A percentile compares a stretch with the other conserved stretches of the same genome.
phyloP scores from a whole-genome alignment of 768 basidiomycete species.

The Tylopilus sp. region DNA sequence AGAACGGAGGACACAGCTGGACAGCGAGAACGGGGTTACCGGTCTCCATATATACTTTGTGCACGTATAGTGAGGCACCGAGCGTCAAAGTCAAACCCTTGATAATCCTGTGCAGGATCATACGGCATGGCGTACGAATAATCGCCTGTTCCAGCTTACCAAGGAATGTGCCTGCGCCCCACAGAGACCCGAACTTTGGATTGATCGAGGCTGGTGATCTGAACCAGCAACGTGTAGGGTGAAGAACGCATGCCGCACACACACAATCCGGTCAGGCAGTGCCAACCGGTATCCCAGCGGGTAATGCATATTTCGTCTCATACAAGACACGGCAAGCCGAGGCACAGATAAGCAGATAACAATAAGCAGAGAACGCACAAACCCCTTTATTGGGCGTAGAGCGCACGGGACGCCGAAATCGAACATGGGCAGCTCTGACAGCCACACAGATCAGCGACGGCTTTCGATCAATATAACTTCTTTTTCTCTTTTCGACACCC shows the following conservation, averaged over 20 bases:
- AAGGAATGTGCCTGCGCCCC: neutral
- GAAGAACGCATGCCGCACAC: neutral
- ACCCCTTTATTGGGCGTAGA: neutral
- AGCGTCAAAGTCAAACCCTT: neutral
- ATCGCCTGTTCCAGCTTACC: neutral
- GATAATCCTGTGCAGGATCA: neutral
- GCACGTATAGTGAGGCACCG: neutral
- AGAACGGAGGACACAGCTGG: neutral
- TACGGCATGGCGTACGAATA: neutral
- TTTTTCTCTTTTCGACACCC: neutral
- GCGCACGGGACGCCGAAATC: neutral
- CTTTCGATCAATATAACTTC: neutral
- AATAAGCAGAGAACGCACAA: neutral
- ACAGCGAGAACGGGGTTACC: neutral
- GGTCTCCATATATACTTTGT: neutral
- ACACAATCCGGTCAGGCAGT: neutral
- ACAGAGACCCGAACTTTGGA: neutral
- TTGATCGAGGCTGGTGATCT: neutral
- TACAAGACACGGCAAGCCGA: neutral
- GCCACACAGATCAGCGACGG: neutral
- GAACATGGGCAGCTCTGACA: neutral
- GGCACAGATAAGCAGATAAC: neutral
- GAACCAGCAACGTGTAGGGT: neutral
- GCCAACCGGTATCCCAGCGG: neutral
- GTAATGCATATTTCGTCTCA: neutral